Base-by-base conservation (phyloP, 148 eudicot species). In the Amaranthus cruentus region DNA sequence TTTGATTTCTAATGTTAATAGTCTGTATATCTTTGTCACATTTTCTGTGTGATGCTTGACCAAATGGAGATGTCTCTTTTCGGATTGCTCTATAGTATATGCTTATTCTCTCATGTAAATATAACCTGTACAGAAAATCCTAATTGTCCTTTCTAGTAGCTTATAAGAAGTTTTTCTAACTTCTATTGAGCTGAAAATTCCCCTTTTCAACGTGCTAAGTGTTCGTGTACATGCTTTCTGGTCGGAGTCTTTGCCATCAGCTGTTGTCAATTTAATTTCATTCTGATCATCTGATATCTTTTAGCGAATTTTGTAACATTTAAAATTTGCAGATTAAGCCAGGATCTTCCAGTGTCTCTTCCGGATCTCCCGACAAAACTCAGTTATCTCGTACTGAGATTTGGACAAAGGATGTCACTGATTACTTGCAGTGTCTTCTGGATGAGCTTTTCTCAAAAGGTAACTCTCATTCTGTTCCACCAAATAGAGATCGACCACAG, bases 381-480 rank as follows among this genome's bases (percentile, higher is more conserved):
- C 90, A 88, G 64, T 51, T 87, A 66, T 79, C 97, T 7, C 91
- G 99, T 55, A 81, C 95, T 48, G 97, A 92, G 81, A 97, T 86
- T 75, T 96, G 99, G 97, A 92, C 99, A 14, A 96, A 87, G 79
- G 99, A 96, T 82, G 68, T 92, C 75, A 85, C 84, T 63, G 99
- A 92, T 50, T 96, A 96, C 83, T 83, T 96, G 85, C 96, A 95
- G 77, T 53, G 68, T 74, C 88, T 92, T 69, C 75, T 92, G 76
- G 93, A 88, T 77, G 96, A 92, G 68, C 79, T 81, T 61, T 79
- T 85, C 38, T 75, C 83, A 13, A 86, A 64, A 81, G 82, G 75
- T 73, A 86, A 71, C 73, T 66, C 85, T 81, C 87, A 83, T 64
- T 80, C 87, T 65, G 73, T 66, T 58, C 60, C 76, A 38, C 85